Percentiles rank a stretch among this genome's conserved stretches.
These are phyloP conservation scores for Isoetes engelmannii DNA, from an alignment of 83 land plant species.

Conservation along the genomic window DNA sequence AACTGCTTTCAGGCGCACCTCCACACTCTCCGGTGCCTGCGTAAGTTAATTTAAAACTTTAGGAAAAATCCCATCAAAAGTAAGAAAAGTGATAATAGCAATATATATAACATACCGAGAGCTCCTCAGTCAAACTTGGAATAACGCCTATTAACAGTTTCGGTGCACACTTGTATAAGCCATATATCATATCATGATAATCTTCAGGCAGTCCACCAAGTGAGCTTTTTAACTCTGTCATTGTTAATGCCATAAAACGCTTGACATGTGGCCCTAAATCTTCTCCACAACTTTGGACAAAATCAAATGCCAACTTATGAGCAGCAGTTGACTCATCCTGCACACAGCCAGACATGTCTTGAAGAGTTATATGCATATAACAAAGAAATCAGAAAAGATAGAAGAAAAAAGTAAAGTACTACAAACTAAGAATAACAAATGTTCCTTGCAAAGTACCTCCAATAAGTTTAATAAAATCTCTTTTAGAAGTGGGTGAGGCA, in stretches of 20 bases:
- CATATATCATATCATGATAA: conserved; percentile 70
- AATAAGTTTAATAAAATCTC: not conserved
- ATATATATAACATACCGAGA: conserved; percentile 42
- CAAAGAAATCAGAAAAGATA: not conserved
- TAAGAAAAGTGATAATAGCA: conserved; percentile 5
- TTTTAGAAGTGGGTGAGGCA: not conserved
- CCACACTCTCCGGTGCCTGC: conserved; percentile 5
- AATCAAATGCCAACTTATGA: conserved; percentile 57
- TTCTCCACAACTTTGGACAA: conserved; percentile 54
- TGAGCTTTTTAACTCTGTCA: conserved; percentile 46
- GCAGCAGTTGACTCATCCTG: conserved; percentile 64
- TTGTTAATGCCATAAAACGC: conserved; percentile 55
- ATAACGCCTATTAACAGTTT: conserved; percentile 67
- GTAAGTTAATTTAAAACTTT: not conserved
- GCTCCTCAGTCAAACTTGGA: conserved; percentile 66
- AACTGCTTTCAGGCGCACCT: conserved; percentile 55
- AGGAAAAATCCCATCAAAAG: not conserved
- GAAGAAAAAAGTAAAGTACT: not conserved
- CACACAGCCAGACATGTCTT: conserved; percentile 5
- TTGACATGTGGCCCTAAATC: conserved; percentile 59
- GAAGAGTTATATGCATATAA: not conserved
- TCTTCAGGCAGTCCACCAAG: conserved; percentile 46
- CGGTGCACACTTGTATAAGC: conserved; percentile 64
- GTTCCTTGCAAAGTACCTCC: not conserved
- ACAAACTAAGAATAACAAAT: not conserved